Conservation (phyloP, 176 grass and related monocot genomes). For the Tillandsia fasciculata region DNA sequence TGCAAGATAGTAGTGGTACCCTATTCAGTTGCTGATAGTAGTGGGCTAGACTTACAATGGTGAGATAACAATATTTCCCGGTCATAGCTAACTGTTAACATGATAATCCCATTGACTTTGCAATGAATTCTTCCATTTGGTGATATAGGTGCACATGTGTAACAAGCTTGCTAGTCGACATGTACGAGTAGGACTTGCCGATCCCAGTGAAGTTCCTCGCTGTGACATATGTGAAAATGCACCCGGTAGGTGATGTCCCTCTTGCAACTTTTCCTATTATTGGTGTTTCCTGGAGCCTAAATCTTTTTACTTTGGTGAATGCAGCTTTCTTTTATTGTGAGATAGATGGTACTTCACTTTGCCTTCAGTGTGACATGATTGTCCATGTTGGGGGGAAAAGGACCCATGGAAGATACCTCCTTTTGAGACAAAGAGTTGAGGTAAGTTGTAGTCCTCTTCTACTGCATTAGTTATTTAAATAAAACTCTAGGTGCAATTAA, state of each 20-base stretch:
- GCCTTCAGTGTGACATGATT: slow-evolving; percentile 89
- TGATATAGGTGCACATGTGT: slow-evolving; percentile 91
- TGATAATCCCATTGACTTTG: neutral
- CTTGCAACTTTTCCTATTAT: neutral
- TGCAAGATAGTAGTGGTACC: neutral
- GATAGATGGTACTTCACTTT: slow-evolving; percentile 94
- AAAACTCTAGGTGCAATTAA: neutral
- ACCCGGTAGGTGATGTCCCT: slow-evolving; percentile 38
- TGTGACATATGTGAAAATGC: slow-evolving; percentile 99
- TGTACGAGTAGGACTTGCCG: slow-evolving; percentile 94
- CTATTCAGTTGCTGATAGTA: neutral
- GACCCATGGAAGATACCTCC: slow-evolving; percentile 83
- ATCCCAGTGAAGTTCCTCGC: slow-evolving; percentile 65
- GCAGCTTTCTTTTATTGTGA: slow-evolving; percentile 98
- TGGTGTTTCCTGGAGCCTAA: neutral
- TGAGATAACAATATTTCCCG: neutral
- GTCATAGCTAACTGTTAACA: neutral
- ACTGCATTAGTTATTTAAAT: slow-evolving; percentile 4
- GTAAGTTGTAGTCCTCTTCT: slow-evolving; percentile 29
- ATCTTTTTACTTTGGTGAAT: slow-evolving; percentile 14
- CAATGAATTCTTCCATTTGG: slow-evolving; percentile 9
- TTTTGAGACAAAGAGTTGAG: slow-evolving; percentile 89
- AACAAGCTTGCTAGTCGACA: slow-evolving; percentile 98
- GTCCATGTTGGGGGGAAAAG: slow-evolving; percentile 97
- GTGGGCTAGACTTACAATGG: neutral